Base-by-base conservation (phyloP, 345 rosid genomes). In the Brassica nigra region DNA sequence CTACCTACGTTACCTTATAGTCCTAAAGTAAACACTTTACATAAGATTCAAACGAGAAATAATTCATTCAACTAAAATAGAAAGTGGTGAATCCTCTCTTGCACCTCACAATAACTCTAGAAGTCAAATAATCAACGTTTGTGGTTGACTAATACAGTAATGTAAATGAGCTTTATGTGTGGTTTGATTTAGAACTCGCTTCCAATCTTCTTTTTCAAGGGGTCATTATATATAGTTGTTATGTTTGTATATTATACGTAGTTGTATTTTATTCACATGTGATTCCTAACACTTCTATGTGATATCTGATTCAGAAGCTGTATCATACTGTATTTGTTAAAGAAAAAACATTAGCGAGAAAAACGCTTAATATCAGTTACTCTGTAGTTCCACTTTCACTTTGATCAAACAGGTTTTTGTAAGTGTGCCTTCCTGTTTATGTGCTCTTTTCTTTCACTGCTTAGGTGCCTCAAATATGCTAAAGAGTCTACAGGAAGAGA, bases 401-500 rank as follows among this genome's bases (percentile, higher is more conserved):
- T 39, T 2, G 61, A 39, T 44, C 20, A 76, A 57, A 68, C 31
- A 76, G 3, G 73, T 39, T 34, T 36, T 54, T 64, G 18, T 75
- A 65, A 10, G 33, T 28, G 15, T 64, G 12, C 27, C 9, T 47
- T 65, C 18, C 8, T 11, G 18, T 29, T n/a, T 34, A n/a, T 36
- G 80, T 62, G 14, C 1, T 70, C 34, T 63, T 70, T 9, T 0
- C 14, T 20, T 58, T 59, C 68, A 73, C 37, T 57, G 36, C 20
- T 78, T 72, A 71, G 65, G 64, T 74, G 70, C 66, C 61, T 74
- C 47, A 62, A 61, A 79, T 68, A 62, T 79, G 47, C 28, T 74
- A 18, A 18, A 18, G 75, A 2, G 15, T 73, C 75, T 16, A 68
- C 62, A 74, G 1, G 82, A 74, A 62, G 78, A 79, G 75, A 74